These are phyloP conservation scores for Zasmidium citrigriseum DNA, from an alignment of 2,329 filamentous ascomycete genomes.

Conservation along the genomic window DNA sequence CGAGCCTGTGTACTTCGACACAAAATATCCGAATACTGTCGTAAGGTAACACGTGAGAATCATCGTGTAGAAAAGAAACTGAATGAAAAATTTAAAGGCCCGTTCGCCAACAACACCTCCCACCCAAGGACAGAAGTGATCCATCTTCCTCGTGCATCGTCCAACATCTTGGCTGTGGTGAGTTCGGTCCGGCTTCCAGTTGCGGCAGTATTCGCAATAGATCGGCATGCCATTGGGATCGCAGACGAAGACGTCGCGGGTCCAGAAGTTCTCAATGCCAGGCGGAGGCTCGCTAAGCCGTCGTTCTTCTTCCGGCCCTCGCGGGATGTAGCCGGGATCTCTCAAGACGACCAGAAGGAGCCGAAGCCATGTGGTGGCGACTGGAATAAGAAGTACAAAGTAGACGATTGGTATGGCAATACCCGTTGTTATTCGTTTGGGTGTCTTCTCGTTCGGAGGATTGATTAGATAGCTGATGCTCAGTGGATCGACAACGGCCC, in stretches of 20 bases:
- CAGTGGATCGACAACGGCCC: constrained; percentile 34
- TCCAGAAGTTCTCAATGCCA: constrained; percentile 75
- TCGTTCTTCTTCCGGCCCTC: constrained; percentile 45
- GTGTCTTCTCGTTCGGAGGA: constrained; percentile 33
- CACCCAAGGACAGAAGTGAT: constrained; percentile 96
- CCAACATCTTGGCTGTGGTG: constrained; percentile 84
- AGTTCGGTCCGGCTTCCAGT: constrained; percentile 84
- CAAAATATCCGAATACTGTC: constrained; percentile 63
- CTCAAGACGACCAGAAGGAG: constrained; percentile 67
- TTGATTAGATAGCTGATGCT: constrained; percentile 72
- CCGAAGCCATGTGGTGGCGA: constrained; percentile 69
- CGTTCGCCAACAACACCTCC: constrained; percentile 82
- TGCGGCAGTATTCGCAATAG: constrained; percentile 82
- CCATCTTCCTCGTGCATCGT: constrained; percentile 85
- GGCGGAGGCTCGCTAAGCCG: constrained; percentile 51
- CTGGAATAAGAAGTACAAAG: constrained; percentile 68
- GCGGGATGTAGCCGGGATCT: constrained; percentile 73
- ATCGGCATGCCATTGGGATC: constrained; percentile 79
- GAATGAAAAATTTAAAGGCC: constrained; percentile 87
- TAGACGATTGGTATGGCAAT: constrained; percentile 72
- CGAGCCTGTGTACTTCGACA: constrained; percentile 54
- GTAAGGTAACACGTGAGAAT: constrained; percentile 68
- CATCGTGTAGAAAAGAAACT: constrained; percentile 75
- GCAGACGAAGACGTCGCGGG: constrained; percentile 80
- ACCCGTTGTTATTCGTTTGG: constrained; percentile 57